A percentile compares a stretch with the other conserved stretches of the same genome.
phyloP scores from a whole-genome alignment of 108 stramenopile genomes.

The Fistulifera pelliculosa region DNA sequence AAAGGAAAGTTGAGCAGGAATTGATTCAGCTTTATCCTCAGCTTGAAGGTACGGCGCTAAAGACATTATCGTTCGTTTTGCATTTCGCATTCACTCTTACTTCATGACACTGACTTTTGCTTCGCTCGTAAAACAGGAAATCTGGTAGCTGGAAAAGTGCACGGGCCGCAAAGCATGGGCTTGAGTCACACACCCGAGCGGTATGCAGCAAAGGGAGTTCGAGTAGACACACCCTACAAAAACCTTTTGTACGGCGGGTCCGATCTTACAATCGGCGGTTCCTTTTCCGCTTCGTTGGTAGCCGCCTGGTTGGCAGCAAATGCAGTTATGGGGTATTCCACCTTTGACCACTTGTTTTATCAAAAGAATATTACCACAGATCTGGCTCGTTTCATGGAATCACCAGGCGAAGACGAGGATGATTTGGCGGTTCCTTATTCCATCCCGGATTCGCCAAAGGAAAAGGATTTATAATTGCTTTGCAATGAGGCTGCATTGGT shows the following conservation, averaged over 20 bases:
- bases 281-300: slow-evolving; percentile 65
- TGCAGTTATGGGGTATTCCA: slow-evolving; percentile 69
- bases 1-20: slow-evolving; percentile 20
- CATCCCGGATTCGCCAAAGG: too few relatives aligned
- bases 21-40: slow-evolving; percentile 61
- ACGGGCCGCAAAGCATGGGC: slow-evolving; percentile 51
- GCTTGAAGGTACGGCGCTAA: slow-evolving; percentile 39
- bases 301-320: slow-evolving; percentile 82
- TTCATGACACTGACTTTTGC: neutral
- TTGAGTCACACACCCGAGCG: slow-evolving; percentile 72
- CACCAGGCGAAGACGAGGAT: slow-evolving; percentile 39
- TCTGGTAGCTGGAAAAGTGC: neutral
- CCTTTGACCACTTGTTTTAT: slow-evolving; percentile 65
- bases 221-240: slow-evolving; percentile 67
- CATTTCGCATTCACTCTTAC: neutral
- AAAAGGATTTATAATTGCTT: too few relatives aligned
- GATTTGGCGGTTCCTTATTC: slow-evolving; percentile 62
- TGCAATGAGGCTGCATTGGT: too few relatives aligned
- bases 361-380: slow-evolving; percentile 81
- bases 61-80: neutral
- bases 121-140: neutral
- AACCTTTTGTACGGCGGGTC: slow-evolving; percentile 70
- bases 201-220: slow-evolving; percentile 80
- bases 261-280: slow-evolving; percentile 75
- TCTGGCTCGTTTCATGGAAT: slow-evolving; percentile 43